These are phyloP conservation scores for barley (Hordeum vulgare) DNA, from an alignment of 176 grass and related monocot species.

Conservation along the genomic window DNA sequence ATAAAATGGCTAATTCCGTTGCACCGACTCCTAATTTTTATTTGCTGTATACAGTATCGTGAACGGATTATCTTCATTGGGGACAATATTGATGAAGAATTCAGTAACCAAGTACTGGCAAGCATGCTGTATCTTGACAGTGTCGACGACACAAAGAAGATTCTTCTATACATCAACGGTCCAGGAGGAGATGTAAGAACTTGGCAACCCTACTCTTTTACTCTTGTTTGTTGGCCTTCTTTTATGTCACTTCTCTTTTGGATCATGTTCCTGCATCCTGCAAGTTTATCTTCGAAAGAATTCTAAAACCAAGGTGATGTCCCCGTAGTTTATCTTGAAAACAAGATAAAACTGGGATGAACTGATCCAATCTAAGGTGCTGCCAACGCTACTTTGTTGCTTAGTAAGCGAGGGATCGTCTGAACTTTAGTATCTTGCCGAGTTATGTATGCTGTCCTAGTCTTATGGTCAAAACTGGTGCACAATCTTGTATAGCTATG, in stretches of 20 bases:
- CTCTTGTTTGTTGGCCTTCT: not conserved
- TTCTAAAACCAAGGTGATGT: not conserved
- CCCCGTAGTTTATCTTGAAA: not conserved
- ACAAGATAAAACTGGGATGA: not conserved
- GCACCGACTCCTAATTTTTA: not conserved
- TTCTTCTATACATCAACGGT: constrained; percentile 86
- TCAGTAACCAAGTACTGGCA: constrained; percentile 83
- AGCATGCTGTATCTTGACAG: constrained; percentile 90
- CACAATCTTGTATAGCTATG: not conserved
- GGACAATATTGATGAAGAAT: constrained; percentile 82
- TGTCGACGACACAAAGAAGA: constrained; percentile 64
- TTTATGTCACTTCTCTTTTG: not conserved
- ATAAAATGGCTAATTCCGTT: not conserved
- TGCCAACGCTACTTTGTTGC: not conserved
- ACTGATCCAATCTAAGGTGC: not conserved
- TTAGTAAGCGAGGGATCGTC: not conserved
- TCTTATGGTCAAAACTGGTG: not conserved
- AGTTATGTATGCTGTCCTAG: not conserved
- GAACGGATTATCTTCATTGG: constrained; percentile 80
- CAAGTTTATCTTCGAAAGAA: not conserved
- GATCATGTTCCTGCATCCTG: not conserved
- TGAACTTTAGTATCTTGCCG: not conserved
- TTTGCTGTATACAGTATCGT: constrained; percentile 55
- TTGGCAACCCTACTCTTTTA: not conserved
- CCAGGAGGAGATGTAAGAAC: constrained; percentile 91